These are phyloP conservation scores for Fusarium sublunatum DNA, from an alignment of 2,329 filamentous ascomycete genomes.

Conservation along the genomic window DNA sequence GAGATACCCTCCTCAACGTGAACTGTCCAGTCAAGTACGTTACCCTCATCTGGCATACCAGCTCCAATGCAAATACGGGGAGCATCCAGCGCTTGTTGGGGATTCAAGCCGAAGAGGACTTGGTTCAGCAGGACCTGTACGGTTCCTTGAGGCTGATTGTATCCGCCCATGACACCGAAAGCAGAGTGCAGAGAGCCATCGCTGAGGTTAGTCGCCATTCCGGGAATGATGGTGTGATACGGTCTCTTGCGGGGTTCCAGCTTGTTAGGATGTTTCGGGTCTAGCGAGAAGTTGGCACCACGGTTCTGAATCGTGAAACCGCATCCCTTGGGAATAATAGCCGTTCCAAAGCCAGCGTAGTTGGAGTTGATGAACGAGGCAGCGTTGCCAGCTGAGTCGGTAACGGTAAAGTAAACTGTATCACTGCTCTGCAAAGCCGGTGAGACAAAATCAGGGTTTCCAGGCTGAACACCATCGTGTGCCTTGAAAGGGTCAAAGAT, in stretches of 20 bases:
- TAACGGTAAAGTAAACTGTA: conserved; percentile 92
- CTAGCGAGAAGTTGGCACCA: conserved; percentile 84
- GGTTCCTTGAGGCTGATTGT: conserved; percentile 98
- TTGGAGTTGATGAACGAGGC: conserved; percentile 98
- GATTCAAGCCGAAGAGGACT: conserved; percentile 81
- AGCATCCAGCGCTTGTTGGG: conserved; percentile 90
- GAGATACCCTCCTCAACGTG: conserved; percentile 86
- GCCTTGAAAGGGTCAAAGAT: conserved; percentile 69
- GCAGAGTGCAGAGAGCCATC: conserved; percentile 84
- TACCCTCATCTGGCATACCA: conserved; percentile 71
- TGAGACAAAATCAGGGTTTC: conserved; percentile 63
- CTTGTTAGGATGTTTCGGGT: conserved; percentile 78
- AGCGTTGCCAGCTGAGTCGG: conserved; percentile 85
- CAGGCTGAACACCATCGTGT: conserved; percentile 72
- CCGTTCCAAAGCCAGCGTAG: conserved; percentile 88
- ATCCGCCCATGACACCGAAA: conserved; percentile 97
- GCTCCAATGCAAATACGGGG: conserved; percentile 90
- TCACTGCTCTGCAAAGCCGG: conserved; percentile 88
- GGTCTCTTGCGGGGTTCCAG: conserved; percentile 86
- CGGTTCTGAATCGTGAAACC: conserved; percentile 97
- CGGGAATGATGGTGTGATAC: conserved; percentile 98
- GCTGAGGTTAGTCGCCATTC: conserved; percentile 80
- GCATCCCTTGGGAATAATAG: conserved; percentile 84
- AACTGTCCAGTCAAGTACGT: conserved; percentile 71
- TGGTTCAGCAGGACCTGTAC: conserved; percentile 93